phyloP scores from a whole-genome alignment of 2,329 filamentous ascomycete genomes.

The Aureobasidium sp. region DNA sequence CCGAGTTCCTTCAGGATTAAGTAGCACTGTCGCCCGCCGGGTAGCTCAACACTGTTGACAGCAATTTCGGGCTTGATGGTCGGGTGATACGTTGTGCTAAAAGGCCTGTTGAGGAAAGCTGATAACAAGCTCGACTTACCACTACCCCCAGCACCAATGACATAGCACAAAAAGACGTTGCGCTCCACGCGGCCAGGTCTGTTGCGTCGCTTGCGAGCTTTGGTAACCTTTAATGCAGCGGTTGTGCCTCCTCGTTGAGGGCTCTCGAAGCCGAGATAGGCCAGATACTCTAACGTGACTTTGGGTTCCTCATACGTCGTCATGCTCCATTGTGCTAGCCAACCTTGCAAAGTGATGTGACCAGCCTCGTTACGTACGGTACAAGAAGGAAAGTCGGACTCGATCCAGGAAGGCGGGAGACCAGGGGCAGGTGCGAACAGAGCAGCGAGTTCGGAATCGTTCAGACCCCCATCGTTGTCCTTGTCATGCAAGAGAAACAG shows the following conservation, averaged over 20 bases:
- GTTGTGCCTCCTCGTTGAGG: slow-evolving; percentile 63
- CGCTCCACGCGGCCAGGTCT: slow-evolving; percentile 80
- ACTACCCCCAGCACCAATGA: slow-evolving; percentile 74
- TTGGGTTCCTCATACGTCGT: slow-evolving; percentile 95
- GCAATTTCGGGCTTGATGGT: slow-evolving; percentile 92
- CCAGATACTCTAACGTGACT: slow-evolving; percentile 90
- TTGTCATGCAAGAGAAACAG: slow-evolving; percentile 92
- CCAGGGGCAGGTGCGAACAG: slow-evolving; percentile 92
- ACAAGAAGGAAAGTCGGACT: slow-evolving; percentile 82
- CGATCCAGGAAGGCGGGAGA: slow-evolving; percentile 75
- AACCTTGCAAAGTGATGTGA: slow-evolving; percentile 91
- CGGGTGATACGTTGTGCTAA: slow-evolving; percentile 74
- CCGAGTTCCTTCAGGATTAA: slow-evolving; percentile 92
- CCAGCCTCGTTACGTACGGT: slow-evolving; percentile 94
- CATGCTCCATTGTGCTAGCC: slow-evolving; percentile 99
- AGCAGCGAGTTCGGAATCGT: slow-evolving; percentile 72
- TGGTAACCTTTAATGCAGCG: slow-evolving; percentile 86
- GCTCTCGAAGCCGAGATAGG: slow-evolving; percentile 90
- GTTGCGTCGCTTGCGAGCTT: slow-evolving; percentile 75
- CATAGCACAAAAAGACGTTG: slow-evolving; percentile 89
- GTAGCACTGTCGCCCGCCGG: slow-evolving; percentile 94
- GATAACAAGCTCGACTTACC: slow-evolving; percentile 90
- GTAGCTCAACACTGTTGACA: slow-evolving; percentile 93
- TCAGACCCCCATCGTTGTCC: slow-evolving; percentile 92
- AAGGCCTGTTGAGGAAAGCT: slow-evolving; percentile 82